Base-by-base conservation (phyloP, 306 rosid species). In the Cicer yamashitae region DNA sequence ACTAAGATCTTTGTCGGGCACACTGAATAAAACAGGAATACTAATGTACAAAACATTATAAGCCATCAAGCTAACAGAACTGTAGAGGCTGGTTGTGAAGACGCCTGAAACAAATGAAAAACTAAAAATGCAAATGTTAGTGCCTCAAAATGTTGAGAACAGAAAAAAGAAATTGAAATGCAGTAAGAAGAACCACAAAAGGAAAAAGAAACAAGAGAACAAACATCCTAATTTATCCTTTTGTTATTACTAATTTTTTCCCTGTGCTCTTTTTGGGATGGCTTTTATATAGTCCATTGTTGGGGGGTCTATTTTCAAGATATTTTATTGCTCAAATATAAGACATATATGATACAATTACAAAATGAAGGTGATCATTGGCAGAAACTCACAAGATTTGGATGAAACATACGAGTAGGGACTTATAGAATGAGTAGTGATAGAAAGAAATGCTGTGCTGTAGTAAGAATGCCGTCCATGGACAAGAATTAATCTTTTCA, bases 61-160 rank as follows among this genome's bases (percentile, higher is more conserved):
- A 74, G 99, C 97, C 99, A 96, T 96, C 93, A 96, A 84, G 88
- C 99, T 96, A 61, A 96, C 96, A 72, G 99, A 96, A 81, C 92
- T 96, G 80, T 90, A 96, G 75, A 92, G 97, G 85, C 99, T 96
- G 65, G 98, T 89, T 81, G 98, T 98, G 54, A 98, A 96, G 79
- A 96, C 96, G 44, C 99, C 99, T 87, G 99, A 96, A 79, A 92
- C 81, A 81, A 96, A 96, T 80, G 99, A 96, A 87, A 96, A 96
- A 74, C 99, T 96, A 91, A 81, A 79, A 57, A 30, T 37, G 80
- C 85, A 70, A 57, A 63, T 45, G 85, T 96, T 83, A 92, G 90
- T 61, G 67, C 71, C 67, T 59, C 47, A 14, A 52, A 67, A 60
- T 15, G 2, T 39, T 30, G 2, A 79, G 47, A 73, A 62, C 63